Evolutionary conservation across 1,139 yeast species (phyloP), one percentile per base, ranked within the genome.

Genomic region (Saccharomyces hybrid): DNA sequence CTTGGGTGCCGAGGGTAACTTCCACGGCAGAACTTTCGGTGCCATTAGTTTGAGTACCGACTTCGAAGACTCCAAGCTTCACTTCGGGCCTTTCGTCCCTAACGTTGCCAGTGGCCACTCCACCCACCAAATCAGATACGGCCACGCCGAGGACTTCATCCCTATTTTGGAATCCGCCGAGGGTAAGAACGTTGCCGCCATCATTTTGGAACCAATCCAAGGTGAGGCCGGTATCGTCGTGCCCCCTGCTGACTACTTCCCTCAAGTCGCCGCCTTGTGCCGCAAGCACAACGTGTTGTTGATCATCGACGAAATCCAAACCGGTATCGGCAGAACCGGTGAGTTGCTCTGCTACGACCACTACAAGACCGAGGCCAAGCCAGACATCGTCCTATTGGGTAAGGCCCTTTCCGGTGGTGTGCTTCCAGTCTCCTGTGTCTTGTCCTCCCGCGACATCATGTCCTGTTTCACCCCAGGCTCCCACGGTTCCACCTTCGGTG

Each of bases 161-260:
- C 78, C 78, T 67, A 97, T 96, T 1, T 84, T 89, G 68, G 76
- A 78, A 63, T 82, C 82, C 57, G 24, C 44, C 16, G 93, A 95
- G 31, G 97, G 97, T 60, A 95, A 88, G 72, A 86, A 84, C 71
- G 83, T 91, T 62, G 96, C 97, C 48, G 98, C 97, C 47, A 83
- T 91, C 62, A 76, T 91, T 62, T 82, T 91, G 63, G 99, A 91
- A 75, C 98, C 98, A 59, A 91, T 91, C 67, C 99, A 91, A 74
- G 99, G 99, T 71, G 99, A 91, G 73, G 99, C 99, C 41, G 99
- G 98, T 65, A 91, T 91, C 63, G 95, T 91, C 42, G 97, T 91
- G 28, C 98, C 98, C 54, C 95, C 95, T 61, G 75, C 73, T 54
- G 95, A 82, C 66, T 91, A 91, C 75, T 80, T 91, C 62, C 73